Percentiles rank a stretch among this genome's conserved stretches.
Evolutionary conservation across 176 grass and related monocot species (phyloP).

Genomic region (Zoysia japonica): DNA sequence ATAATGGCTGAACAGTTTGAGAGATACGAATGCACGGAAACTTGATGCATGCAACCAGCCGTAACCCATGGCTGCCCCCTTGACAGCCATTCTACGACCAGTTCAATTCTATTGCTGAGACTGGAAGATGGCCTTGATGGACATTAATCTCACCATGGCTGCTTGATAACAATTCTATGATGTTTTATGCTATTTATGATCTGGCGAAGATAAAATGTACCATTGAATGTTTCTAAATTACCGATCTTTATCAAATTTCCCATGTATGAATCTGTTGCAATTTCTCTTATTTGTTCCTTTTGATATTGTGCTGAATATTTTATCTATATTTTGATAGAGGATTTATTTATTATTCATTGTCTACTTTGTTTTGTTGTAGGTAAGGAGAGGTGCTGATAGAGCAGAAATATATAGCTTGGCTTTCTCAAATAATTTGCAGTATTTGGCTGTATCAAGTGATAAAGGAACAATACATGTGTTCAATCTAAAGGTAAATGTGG

Average conservation of each 20-base stretch:
- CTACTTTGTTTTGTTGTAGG: slow-evolving; percentile 47
- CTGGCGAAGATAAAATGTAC: not conserved
- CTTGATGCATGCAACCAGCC: no score
- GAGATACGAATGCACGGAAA: no score
- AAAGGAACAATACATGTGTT: slow-evolving; percentile 99
- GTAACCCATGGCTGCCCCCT: no score
- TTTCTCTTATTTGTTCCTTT: not conserved
- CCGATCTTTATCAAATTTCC: no score
- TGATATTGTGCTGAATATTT: not conserved
- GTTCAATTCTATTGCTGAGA: no score
- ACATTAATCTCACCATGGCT: no score
- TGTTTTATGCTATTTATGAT: no score
- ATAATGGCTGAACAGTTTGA: no score
- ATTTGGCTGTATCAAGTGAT: slow-evolving; percentile 90
- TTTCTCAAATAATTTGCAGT: slow-evolving; percentile 93
- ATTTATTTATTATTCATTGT: not conserved
- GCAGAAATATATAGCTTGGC: slow-evolving; percentile 98
- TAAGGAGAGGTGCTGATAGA: slow-evolving; percentile 97
- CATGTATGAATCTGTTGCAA: not conserved
- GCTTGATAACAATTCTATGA: no score
- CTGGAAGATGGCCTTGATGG: no score
- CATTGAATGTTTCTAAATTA: not conserved
- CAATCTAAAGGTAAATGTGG: slow-evolving; percentile 84
- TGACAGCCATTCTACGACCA: no score
- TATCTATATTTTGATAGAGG: not conserved